Base-by-base conservation (phyloP, 768 basidiomycete species). In the Leccinum uliginosum region DNA sequence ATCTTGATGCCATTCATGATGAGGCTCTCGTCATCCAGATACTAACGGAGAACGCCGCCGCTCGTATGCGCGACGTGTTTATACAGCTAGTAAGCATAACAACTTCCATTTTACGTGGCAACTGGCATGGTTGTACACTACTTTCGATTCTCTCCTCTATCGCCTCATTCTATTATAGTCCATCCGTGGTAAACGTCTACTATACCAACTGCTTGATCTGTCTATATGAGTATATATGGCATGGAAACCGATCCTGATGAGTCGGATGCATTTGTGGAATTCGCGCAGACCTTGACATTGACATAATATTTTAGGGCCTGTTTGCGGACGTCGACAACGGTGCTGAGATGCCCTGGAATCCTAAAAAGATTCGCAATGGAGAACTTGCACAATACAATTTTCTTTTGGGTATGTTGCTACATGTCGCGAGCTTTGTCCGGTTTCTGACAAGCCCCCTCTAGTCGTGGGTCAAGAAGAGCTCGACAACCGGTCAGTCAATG, bases 381-480 rank as follows among this genome's bases (percentile, higher is more conserved):
- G 95, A 99, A 75, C 84, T 96, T 61, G 91, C 94, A 30, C 96
- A 98, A 72, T 97, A 96, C 76, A 98, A 98, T 75, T 98, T 97
- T 71, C 93, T 98, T 65, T 81, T 98, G 62, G 93, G 95, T 97
- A 59, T 54, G 86, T 72, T 17, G 21, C 8, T 15, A 19, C 29
- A 14, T 46, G 0, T 2, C 29, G 29, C 29, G 29, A 11, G 0
- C 29, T 0, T 30, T 30, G 4, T 12, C 4, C 29, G 29, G 29
- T 30, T 51, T 9, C 38, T 43, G 15, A 24, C 6, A 14, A n/a
- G n/a, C n/a, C 54, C 17, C 26, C n/a, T 53, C 15, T 64, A 97
- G 96, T 98, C 57, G 96, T 98, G 54, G 97, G 97, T 27, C 87
- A 95, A 67, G 90, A 93, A 62, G 97, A 99, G 74, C 75, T 92